Conservation (phyloP, 768 basidiomycete genomes). For the Xanthoconium purpureum region DNA sequence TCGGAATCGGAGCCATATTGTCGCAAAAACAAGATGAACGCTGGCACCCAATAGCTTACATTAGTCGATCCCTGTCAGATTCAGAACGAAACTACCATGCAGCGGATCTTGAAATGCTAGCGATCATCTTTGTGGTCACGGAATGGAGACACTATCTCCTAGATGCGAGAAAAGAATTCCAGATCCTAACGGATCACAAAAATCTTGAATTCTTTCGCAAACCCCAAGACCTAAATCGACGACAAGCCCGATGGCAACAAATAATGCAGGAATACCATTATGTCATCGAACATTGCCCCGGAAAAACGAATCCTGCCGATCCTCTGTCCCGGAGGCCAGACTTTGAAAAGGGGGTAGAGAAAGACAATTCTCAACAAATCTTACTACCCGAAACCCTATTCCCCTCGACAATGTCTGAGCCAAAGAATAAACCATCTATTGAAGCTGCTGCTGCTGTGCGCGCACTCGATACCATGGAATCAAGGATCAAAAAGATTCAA, state of each 20-base stretch:
- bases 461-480: too few relatives aligned
- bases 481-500: too few relatives aligned
- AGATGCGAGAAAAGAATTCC: background rate
- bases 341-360: background rate
- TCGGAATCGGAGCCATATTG: background rate
- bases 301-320: background rate
- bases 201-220: background rate
- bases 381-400: background rate
- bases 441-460: background rate
- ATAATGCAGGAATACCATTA: background rate
- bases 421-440: too few relatives aligned
- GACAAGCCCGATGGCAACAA: background rate
- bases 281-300: rapidly evolving
- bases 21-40: background rate
- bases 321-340: background rate
- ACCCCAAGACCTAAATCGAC: background rate
- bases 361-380: background rate
- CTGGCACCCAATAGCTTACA: background rate
- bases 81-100: background rate
- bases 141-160: background rate
- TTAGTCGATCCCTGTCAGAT: background rate
- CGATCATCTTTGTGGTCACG: rapidly evolving
- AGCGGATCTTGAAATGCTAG: background rate
- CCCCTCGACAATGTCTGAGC: too few relatives aligned
- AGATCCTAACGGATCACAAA: background rate